phyloP scores from a whole-genome alignment of 164 flowering plant species.

The Annona cherimola region DNA sequence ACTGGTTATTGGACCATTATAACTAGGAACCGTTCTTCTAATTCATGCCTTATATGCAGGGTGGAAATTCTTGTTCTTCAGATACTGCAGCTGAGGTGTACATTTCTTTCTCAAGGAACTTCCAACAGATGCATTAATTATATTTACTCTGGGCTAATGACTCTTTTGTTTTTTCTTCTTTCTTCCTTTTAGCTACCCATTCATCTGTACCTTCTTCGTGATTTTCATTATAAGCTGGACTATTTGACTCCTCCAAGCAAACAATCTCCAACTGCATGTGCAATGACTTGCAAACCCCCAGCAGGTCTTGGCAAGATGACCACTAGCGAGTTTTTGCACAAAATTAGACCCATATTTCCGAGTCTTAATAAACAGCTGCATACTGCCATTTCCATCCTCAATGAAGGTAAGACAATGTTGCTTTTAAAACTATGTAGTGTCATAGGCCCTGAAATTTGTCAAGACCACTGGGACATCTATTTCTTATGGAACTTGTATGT shows the following conservation, averaged over 20 bases:
- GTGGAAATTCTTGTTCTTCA: constrained; percentile 48
- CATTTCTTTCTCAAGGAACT: background rate
- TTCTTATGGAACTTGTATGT: background rate
- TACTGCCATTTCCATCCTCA: constrained; percentile 35
- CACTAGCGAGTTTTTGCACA: constrained; percentile 34
- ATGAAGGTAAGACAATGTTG: constrained; percentile 40
- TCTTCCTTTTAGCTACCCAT: constrained; percentile 51
- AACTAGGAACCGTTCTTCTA: background rate
- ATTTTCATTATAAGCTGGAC: constrained; percentile 62
- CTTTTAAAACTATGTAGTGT: background rate
- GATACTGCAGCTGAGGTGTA: constrained; percentile 69
- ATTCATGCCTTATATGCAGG: constrained; percentile 32
- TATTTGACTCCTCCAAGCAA: constrained; percentile 35
- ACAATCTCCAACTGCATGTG: constrained; percentile 25
- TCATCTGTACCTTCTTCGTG: constrained; percentile 65
- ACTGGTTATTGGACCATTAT: background rate
- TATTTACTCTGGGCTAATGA: background rate
- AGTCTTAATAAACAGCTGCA: constrained; percentile 51
- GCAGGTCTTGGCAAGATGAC: constrained; percentile 30
- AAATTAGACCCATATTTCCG: constrained; percentile 45
- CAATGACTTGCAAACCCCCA: constrained; percentile 24
- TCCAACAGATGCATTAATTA: constrained; percentile 1
- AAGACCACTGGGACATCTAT: background rate
- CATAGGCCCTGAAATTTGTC: background rate
- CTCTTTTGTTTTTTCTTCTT: background rate